These are phyloP conservation scores for Graphium sp. DNA, from an alignment of 2,329 filamentous ascomycete genomes.

Conservation along the genomic window DNA sequence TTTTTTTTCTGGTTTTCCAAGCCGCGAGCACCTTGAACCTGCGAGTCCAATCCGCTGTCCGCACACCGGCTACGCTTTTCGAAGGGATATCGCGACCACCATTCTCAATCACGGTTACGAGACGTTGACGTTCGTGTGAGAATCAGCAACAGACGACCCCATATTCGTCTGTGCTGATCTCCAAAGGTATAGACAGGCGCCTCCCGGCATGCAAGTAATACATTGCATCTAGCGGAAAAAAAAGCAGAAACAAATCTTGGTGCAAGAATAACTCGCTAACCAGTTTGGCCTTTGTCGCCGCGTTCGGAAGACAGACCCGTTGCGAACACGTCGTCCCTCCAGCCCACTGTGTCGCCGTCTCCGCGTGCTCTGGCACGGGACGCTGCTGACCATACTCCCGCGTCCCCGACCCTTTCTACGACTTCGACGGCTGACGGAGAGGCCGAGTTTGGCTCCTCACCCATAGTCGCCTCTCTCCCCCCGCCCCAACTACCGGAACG, in stretches of 20 bases:
- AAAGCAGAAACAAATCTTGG: neutral
- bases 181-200: no score
- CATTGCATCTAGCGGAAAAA: no score
- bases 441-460: slow-evolving; percentile 37
- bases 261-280: slow-evolving; percentile 12
- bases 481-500: slow-evolving; percentile 18
- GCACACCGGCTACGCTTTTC: no score
- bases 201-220: no score
- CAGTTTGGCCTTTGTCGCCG: slow-evolving; percentile 4
- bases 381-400: slow-evolving; percentile 25
- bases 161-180: slow-evolving; percentile 47
- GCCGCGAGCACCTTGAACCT: no score
- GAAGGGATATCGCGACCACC: no score
- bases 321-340: slow-evolving; percentile 39
- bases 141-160: slow-evolving; percentile 41
- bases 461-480: slow-evolving; percentile 39
- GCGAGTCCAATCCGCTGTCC: no score
- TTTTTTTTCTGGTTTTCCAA: no score
- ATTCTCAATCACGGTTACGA: neutral
- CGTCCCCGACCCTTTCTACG: slow-evolving; percentile 43
- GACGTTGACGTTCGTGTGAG: slow-evolving; percentile 19
- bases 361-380: slow-evolving; percentile 47
- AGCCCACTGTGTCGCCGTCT: slow-evolving; percentile 28
- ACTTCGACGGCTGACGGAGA: slow-evolving; percentile 45
- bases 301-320: slow-evolving; percentile 11